Evolutionary conservation across 2,329 filamentous ascomycete species (phyloP).

Genomic region (Microascus cirrosus): DNA sequence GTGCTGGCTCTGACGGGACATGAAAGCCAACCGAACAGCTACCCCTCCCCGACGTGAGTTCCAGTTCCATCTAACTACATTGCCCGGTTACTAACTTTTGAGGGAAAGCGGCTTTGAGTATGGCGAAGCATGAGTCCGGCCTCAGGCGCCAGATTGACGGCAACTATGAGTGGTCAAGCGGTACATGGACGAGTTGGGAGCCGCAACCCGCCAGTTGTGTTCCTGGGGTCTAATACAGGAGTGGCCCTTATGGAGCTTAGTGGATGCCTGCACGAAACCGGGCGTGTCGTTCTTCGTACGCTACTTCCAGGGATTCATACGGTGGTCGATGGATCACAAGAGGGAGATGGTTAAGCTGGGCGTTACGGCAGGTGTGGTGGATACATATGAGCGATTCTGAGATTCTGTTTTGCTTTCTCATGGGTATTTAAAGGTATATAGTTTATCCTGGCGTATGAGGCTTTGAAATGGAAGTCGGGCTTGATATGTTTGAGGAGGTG

Average conservation of each 20-base stretch:
- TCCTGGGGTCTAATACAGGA: no score
- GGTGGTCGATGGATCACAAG: background rate
- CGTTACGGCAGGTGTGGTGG: no score
- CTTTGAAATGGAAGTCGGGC: no score
- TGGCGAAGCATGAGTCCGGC: slow-evolving; percentile 20
- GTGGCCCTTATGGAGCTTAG: no score
- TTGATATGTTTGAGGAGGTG: no score
- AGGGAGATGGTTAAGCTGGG: background rate
- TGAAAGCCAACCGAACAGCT: background rate
- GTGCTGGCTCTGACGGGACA: slow-evolving; percentile 30
- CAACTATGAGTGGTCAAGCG: background rate
- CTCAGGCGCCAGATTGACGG: background rate
- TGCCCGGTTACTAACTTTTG: background rate
- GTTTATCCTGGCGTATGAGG: no score
- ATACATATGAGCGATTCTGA: no score
- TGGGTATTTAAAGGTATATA: no score
- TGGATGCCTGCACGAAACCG: no score
- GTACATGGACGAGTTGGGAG: background rate
- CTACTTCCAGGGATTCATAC: background rate
- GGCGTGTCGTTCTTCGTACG: background rate
- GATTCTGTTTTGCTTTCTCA: no score
- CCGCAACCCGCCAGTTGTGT: no score
- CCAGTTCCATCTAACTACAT: background rate
- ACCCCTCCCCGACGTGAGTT: slow-evolving; percentile 19
- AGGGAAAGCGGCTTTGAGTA: slow-evolving; percentile 23